Percentiles rank a stretch among this genome's conserved stretches.
Evolutionary conservation across 306 rosid genomes (phyloP).

Genomic region (Corylus americana): DNA sequence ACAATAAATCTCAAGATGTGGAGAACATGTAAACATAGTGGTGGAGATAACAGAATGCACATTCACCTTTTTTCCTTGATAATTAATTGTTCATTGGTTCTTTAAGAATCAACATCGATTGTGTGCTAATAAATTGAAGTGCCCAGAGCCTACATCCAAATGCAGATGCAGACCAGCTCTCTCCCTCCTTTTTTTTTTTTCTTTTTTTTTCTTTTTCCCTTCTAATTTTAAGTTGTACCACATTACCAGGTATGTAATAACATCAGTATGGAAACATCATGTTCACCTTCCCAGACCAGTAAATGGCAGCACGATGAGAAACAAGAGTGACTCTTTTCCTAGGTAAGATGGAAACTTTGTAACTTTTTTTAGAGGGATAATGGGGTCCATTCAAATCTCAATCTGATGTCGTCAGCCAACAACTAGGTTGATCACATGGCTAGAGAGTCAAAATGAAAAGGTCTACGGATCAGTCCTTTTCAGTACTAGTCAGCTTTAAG

Average conservation of each 20-base stretch:
- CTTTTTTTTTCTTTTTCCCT: too few relatives aligned
- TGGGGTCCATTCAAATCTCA: too few relatives aligned
- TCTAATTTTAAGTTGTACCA: too few relatives aligned
- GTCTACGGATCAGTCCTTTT: too few relatives aligned
- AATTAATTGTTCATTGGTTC: not conserved
- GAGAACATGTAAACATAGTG: not conserved
- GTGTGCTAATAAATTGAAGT: not conserved
- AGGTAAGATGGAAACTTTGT: slow-evolving; percentile 11
- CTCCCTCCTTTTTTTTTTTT: too few relatives aligned
- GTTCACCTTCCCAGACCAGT: not conserved
- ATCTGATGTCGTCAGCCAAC: too few relatives aligned
- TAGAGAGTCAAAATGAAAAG: too few relatives aligned
- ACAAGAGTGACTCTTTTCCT: not conserved
- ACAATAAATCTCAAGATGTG: not conserved
- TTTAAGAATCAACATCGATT: slow-evolving; percentile 3
- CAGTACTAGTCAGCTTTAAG: too few relatives aligned
- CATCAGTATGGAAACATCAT: not conserved
- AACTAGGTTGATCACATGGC: too few relatives aligned
- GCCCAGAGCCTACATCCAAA: not conserved
- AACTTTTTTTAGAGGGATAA: not conserved
- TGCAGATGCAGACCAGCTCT: not conserved
- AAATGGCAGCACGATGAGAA: not conserved
- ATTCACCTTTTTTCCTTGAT: not conserved
- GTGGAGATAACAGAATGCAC: slow-evolving; percentile 10
- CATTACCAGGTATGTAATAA: not conserved